Conservation (phyloP, 306 rosid species). For the Sindora glabra region DNA sequence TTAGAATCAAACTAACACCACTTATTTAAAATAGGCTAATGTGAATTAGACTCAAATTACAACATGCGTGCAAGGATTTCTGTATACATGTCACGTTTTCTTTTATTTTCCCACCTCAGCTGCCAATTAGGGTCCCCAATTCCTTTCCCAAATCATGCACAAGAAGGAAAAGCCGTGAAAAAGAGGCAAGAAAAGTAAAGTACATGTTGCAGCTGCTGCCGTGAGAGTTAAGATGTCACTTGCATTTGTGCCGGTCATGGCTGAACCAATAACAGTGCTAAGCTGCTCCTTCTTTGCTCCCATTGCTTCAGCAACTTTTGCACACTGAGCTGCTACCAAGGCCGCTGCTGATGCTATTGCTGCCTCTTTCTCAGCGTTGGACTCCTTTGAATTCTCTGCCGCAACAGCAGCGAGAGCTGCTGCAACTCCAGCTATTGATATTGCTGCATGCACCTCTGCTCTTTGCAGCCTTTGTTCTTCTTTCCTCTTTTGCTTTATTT, state of each 20-base stretch:
- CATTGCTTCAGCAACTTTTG: slow-evolving; percentile 88
- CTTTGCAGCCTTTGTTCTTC: slow-evolving; percentile 71
- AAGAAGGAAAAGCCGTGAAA: neutral
- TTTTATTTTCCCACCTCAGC: too few relatives aligned
- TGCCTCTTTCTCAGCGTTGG: slow-evolving; percentile 47
- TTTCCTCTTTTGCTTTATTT: slow-evolving; percentile 58
- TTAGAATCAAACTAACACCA: too few relatives aligned
- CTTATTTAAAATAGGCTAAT: too few relatives aligned
- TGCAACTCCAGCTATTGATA: slow-evolving; percentile 87
- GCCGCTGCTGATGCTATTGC: slow-evolving; percentile 90
- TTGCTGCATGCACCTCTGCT: slow-evolving; percentile 92
- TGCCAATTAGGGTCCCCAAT: too few relatives aligned
- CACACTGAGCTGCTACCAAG: slow-evolving; percentile 81
- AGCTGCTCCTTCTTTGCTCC: slow-evolving; percentile 80
- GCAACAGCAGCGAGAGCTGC: slow-evolving; percentile 91
- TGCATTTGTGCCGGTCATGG: slow-evolving; percentile 57
- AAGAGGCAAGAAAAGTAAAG: neutral
- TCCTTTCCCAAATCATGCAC: too few relatives aligned
- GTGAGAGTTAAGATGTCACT: slow-evolving; percentile 80
- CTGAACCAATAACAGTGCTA: slow-evolving; percentile 53
- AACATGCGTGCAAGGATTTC: too few relatives aligned
- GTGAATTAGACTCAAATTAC: too few relatives aligned
- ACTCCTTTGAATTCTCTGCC: slow-evolving; percentile 43
- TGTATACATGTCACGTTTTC: too few relatives aligned
- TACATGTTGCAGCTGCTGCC: slow-evolving; percentile 88